Conservation (phyloP, 75 land plant genomes). For the Azolla pinnata region DNA sequence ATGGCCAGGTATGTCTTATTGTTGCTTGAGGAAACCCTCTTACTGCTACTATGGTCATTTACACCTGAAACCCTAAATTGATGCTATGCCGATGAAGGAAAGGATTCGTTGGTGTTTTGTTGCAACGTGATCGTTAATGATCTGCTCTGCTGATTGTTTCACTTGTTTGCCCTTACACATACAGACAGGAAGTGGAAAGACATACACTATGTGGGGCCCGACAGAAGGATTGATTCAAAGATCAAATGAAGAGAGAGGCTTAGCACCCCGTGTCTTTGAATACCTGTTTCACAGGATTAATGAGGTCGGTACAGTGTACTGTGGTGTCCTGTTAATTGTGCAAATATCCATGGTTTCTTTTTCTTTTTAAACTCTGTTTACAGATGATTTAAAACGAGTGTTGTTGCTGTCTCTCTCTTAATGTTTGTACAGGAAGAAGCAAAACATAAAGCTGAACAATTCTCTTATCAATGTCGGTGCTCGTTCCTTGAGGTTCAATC, state of each 20-base stretch:
- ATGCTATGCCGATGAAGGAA: not conserved
- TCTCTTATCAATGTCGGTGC: constrained; percentile 74
- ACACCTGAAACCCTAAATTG: not conserved
- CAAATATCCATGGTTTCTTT: constrained; percentile 2
- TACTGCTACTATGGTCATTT: no score
- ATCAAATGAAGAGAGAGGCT: constrained; percentile 54
- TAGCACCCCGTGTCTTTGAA: constrained; percentile 89
- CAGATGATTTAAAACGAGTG: no score
- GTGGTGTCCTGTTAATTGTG: no score
- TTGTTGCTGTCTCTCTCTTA: no score
- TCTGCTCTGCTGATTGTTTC: no score
- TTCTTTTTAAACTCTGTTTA: constrained; percentile 2
- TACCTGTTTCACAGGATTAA: constrained; percentile 66
- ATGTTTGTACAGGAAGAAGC: constrained; percentile 77
- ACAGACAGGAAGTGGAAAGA: constrained; percentile 44
- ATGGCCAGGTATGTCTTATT: constrained; percentile 37
- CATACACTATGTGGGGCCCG: constrained; percentile 30
- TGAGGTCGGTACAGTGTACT: no score
- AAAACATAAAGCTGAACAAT: constrained; percentile 62
- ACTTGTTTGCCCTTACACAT: not conserved
- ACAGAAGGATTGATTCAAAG: no score
- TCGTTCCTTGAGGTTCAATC: constrained; percentile 94
- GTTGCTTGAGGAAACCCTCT: not conserved
- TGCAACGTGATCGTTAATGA: no score
- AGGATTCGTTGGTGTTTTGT: no score